Evolutionary conservation across 257 asterid species (phyloP).

Genomic region (Solanum chaucha): DNA sequence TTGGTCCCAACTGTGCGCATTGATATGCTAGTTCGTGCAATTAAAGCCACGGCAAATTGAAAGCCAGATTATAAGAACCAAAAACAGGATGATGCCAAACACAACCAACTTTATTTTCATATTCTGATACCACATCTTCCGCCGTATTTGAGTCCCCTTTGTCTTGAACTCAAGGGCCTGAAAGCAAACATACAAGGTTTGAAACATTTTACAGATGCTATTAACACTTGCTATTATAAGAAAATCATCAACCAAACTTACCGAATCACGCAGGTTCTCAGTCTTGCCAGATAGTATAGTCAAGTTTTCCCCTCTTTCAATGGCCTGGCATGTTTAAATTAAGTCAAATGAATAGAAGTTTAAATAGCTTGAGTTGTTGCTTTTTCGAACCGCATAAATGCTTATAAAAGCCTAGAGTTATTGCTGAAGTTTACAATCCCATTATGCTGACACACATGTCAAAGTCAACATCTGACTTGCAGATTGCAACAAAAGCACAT

Average conservation of each 20-base stretch:
- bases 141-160: conserved; percentile 42
- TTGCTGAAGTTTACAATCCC: not conserved
- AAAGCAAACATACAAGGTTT: not conserved
- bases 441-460: not conserved
- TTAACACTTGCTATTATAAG: not conserved
- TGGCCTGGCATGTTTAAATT: conserved; percentile 36
- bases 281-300: conserved; percentile 59
- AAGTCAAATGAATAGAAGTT: not conserved
- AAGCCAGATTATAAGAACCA: conserved; percentile 67
- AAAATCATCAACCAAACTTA: conserved; percentile 9
- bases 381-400: not conserved
- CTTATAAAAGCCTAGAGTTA: not conserved
- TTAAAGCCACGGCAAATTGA: conserved; percentile 61
- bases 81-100: conserved; percentile 47
- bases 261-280: conserved; percentile 70
- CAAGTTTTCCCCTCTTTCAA: conserved; percentile 67
- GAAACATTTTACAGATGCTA: not conserved
- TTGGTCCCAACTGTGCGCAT: not conserved
- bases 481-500: not conserved
- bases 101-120: conserved; percentile 84
- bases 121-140: conserved; percentile 90
- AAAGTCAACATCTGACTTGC: not conserved
- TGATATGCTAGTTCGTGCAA: conserved; percentile 44
- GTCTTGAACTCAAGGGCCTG: conserved; percentile 63
- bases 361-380: not conserved